Base-by-base conservation (phyloP, 2,329 filamentous ascomycete species). In the Aspergillus sp. region DNA sequence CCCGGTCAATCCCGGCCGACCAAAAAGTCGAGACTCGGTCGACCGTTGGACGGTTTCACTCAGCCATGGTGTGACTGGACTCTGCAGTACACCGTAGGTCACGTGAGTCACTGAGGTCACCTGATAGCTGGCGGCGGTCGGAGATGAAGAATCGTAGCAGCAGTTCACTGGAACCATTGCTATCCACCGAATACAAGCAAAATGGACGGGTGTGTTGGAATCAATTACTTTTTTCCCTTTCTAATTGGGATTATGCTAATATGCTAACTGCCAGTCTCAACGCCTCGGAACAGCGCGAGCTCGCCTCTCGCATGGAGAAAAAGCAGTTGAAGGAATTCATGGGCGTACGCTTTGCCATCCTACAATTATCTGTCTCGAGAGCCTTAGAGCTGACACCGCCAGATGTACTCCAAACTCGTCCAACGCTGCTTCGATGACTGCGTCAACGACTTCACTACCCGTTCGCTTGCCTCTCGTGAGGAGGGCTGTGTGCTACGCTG, bases 251-350 rank as follows among this genome's bases (percentile, higher is more conserved):
- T 5, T 5, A 22, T 22, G 20, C 20, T 22, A 35, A 45, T 45
- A 39, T 19, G 32, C 17, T 38, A 27, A 44, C 22, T 44, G 7
- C 45, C 62, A 86, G 83, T 60, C 85, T 95, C 68, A 88, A 81
- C 60, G 68, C 79, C 62, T 71, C 82, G 62, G 91, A 97, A 79
- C 88, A 94, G 78, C 87, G 88, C 75, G 88, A 93, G 79, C 86
- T 98, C 67, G 86, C 95, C 74, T 75, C 82, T 74, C 89, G 93
- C 73, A 90, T 98, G 82, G 90, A 97, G 78, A 87, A 88, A 75
- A 94, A 93, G 75, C 93, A 98, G 75, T 88, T 98, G 80, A 95
- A 95, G 77, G 91, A 97, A 69, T 97, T 98, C 69, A 95, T 97
- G 85, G 87, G 83, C 63, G 93, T 97, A 19, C 17, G 17, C 17